Percentiles rank a stretch among this genome's conserved stretches.
These are phyloP conservation scores for Leucocoprinus birnbaumii DNA, from an alignment of 768 basidiomycete species.

Conservation along the genomic window DNA sequence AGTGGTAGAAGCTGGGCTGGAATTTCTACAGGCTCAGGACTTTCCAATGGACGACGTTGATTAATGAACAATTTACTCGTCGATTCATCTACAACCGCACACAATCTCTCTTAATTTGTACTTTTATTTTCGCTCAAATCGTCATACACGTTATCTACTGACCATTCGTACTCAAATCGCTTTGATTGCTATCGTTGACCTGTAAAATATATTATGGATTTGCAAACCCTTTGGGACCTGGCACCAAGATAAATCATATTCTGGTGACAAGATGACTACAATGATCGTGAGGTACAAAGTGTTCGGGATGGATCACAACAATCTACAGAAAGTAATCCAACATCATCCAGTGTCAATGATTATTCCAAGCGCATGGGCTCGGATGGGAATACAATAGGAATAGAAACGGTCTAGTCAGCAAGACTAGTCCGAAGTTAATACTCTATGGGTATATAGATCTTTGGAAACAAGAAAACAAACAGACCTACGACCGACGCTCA, in stretches of 20 bases:
- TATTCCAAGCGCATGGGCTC: neutral
- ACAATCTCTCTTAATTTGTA: neutral
- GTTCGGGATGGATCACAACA: neutral
- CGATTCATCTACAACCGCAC: neutral
- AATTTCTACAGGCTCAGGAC: conserved; percentile 5
- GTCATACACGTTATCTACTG: neutral
- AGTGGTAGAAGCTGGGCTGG: conserved; percentile 10
- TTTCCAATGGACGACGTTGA: neutral
- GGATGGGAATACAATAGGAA: conserved; percentile 7
- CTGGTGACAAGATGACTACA: neutral
- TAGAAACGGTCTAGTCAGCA: conserved; percentile 1
- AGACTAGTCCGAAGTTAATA: conserved; percentile 4
- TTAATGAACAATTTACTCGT: neutral
- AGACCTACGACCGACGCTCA: conserved; percentile 1
- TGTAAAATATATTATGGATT: no score
- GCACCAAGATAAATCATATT: neutral
- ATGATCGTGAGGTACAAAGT: neutral
- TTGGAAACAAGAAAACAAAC: conserved; percentile 5
- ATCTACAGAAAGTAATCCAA: neutral
- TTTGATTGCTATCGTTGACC: no score
- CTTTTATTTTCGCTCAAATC: neutral
- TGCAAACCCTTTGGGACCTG: no score
- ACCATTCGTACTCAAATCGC: no score
- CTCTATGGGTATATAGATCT: conserved; percentile 6
- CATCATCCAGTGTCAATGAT: neutral